Evolutionary conservation across 192 early-diverging fungal species (phyloP).

Genomic region (Thamnidium elegans): DNA sequence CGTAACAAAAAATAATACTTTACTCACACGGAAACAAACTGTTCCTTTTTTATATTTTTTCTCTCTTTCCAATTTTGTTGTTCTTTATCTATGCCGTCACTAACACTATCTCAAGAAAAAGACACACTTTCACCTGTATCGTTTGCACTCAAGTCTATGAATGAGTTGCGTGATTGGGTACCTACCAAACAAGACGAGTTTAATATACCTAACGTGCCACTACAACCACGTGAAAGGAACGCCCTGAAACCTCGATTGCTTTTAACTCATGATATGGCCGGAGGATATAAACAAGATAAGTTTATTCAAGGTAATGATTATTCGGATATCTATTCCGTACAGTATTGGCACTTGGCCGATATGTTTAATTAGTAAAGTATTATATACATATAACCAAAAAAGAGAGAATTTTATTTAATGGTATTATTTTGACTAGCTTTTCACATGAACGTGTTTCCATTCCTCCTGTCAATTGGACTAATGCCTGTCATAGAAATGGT

Average conservation of each 20-base stretch:
- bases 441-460: constrained; percentile 56
- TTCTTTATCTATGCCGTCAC: constrained; percentile 21
- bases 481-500: constrained; percentile 61
- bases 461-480: constrained; percentile 61
- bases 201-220: constrained; percentile 16
- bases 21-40: too few species aligned
- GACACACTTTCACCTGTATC: constrained; percentile 13
- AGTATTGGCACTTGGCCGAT: constrained; percentile 63
- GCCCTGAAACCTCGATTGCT: constrained; percentile 29
- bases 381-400: too few species aligned
- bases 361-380: constrained; percentile 57
- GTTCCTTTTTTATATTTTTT: too few species aligned
- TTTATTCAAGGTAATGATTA: constrained; percentile 44
- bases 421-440: constrained; percentile 35
- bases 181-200: constrained; percentile 8
- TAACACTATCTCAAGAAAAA: not conserved
- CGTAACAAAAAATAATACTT: too few species aligned
- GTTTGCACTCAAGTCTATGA: constrained; percentile 11
- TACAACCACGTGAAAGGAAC: not conserved
- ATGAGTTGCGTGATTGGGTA: constrained; percentile 20
- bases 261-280: constrained; percentile 64
- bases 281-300: constrained; percentile 57
- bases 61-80: too few species aligned
- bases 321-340: constrained; percentile 46
- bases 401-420: not conserved